Evolutionary conservation across 139 green algal genomes (phyloP).

Genomic region (Chlorella sp.): DNA sequence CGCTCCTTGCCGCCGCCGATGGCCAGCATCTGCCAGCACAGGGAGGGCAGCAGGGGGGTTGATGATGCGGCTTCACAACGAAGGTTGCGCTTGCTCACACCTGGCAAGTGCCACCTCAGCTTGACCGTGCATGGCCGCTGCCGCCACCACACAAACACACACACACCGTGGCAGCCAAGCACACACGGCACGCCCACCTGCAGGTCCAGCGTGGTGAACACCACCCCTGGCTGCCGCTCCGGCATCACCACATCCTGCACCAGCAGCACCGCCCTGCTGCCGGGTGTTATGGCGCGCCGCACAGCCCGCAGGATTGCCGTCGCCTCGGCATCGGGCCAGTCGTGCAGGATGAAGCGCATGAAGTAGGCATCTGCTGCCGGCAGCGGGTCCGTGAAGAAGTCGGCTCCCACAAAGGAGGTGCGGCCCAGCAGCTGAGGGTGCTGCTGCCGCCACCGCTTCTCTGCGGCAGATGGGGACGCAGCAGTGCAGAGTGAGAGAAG

Average conservation of each 20-base stretch:
- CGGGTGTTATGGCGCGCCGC: neutral
- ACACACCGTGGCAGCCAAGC: too few relatives aligned
- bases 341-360: constrained; percentile 9
- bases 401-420: neutral
- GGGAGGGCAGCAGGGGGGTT: neutral
- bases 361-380: neutral
- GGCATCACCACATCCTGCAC: constrained; percentile 9
- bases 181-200: neutral
- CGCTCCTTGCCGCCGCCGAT: constrained; percentile 8
- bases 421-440: neutral
- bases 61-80: too few relatives aligned
- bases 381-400: constrained; percentile 6
- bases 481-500: too few relatives aligned
- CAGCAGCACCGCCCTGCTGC: neutral
- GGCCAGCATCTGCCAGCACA: neutral
- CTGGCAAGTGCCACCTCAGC: too few relatives aligned
- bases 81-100: too few relatives aligned
- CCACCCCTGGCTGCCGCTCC: neutral
- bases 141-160: too few relatives aligned
- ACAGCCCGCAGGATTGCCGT: neutral
- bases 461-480: neutral
- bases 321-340: constrained; percentile 3
- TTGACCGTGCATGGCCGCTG: too few relatives aligned
- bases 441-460: neutral
- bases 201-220: neutral